Percentiles rank a stretch among this genome's conserved stretches.
phyloP scores from a whole-genome alignment of 2,329 filamentous ascomycete species.

The Incumbomyces delicatus region DNA sequence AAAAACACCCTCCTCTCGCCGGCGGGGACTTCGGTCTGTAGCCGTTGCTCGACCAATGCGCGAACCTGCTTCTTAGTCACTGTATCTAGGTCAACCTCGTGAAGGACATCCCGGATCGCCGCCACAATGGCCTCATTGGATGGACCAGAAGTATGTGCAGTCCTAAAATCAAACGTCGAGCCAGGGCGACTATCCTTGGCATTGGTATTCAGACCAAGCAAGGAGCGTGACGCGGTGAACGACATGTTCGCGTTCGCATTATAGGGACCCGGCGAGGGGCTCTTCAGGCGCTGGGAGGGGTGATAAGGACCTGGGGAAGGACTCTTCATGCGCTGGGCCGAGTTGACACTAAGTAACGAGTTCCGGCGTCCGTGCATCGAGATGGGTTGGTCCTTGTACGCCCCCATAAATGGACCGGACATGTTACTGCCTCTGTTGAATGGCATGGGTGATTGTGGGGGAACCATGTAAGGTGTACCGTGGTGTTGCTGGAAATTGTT shows the following conservation, averaged over 20 bases:
- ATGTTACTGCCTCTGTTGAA: slow-evolving; percentile 63
- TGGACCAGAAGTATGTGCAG: slow-evolving; percentile 48
- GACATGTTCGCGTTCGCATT: slow-evolving; percentile 28
- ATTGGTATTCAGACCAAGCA: slow-evolving; percentile 34
- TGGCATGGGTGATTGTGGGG: slow-evolving; percentile 69
- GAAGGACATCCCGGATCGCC: slow-evolving; percentile 70
- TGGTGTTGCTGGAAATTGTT: slow-evolving; percentile 59
- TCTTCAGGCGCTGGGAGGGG: too few species aligned
- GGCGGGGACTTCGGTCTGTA: slow-evolving; percentile 70
- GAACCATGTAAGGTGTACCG: slow-evolving; percentile 55
- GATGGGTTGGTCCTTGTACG: slow-evolving; percentile 53
- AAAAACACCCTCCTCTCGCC: slow-evolving; percentile 83
- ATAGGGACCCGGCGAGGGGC: slow-evolving; percentile 29
- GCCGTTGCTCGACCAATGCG: slow-evolving; percentile 80
- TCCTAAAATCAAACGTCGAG: slow-evolving; percentile 51
- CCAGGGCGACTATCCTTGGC: slow-evolving; percentile 39
- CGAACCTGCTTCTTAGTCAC: slow-evolving; percentile 97
- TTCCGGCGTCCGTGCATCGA: slow-evolving; percentile 42
- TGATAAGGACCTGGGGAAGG: slow-evolving; percentile 29
- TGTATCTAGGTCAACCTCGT: slow-evolving; percentile 87
- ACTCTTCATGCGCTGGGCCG: slow-evolving; percentile 20
- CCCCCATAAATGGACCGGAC: slow-evolving; percentile 45
- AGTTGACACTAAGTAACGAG: slow-evolving; percentile 49
- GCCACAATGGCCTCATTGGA: slow-evolving; percentile 74
- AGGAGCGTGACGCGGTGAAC: slow-evolving; percentile 32